A percentile compares a stretch with the other conserved stretches of the same genome.
phyloP scores from a whole-genome alignment of 1,139 yeast species.

The Suhomyces ambrosiae region DNA sequence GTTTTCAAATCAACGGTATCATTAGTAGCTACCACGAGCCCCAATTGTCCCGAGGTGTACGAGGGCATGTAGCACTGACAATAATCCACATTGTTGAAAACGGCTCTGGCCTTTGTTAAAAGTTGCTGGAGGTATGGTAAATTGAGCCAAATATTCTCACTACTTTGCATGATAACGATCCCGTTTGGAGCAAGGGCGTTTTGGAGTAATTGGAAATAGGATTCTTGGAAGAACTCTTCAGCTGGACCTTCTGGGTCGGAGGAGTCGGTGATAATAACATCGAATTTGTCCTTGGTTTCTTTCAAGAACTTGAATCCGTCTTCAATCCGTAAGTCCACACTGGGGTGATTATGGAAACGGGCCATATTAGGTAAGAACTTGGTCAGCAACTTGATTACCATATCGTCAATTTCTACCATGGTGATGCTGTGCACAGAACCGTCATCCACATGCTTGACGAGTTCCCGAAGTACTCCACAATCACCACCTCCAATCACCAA shows the following conservation, averaged over 20 bases:
- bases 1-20: conserved; percentile 52
- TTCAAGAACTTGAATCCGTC: conserved; percentile 87
- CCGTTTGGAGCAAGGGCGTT: conserved; percentile 71
- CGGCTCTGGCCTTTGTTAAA: conserved; percentile 59
- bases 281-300: conserved; percentile 52
- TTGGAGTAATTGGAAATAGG: conserved; percentile 71
- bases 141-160: conserved; percentile 92
- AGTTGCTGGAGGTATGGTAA: conserved; percentile 64
- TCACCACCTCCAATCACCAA: conserved; percentile 94
- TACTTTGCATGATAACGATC: conserved; percentile 86
- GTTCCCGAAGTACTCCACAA: conserved; percentile 88
- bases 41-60: conserved; percentile 95
- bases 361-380: conserved; percentile 84
- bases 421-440: conserved; percentile 66
- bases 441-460: conserved; percentile 64
- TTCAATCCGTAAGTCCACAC: conserved; percentile 71
- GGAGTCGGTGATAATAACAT: conserved; percentile 91
- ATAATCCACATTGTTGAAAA: conserved; percentile 80
- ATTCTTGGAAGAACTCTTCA: conserved; percentile 82
- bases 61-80: conserved; percentile 91
- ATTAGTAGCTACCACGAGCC: conserved; percentile 80
- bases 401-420: conserved; percentile 88
- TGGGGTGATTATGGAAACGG: conserved; percentile 65
- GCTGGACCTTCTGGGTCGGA: conserved; percentile 99
- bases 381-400: conserved; percentile 75